Base-by-base conservation (phyloP, 306 rosid species). In the Abrus pulchellus region DNA sequence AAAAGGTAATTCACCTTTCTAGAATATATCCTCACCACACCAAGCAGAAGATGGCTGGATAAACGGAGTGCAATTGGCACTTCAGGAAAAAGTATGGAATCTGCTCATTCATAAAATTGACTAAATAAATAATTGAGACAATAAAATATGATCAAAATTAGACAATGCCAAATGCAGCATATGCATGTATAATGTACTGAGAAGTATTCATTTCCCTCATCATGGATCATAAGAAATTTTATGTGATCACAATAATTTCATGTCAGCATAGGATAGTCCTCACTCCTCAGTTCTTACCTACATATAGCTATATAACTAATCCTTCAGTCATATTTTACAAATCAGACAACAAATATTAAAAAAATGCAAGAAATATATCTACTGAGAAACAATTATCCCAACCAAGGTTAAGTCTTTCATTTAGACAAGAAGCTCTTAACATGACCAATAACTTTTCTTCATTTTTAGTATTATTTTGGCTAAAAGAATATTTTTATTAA, bases 31-130 rank as follows among this genome's bases (percentile, higher is more conserved):
- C 99, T 92, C 85, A 96, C 99, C 75, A 96, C 99, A 77, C 99
- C 99, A 86, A 96, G 98, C 76, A 96, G 90, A 68, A 96, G 99
- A 92, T 96, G 99, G 85, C 99, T 96, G 85, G 99, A 96, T 90
- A 96, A 81, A 62, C 98, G 93, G 63, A 96, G 97, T 75, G 99
- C 99, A 45, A 96, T 96, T 32, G 99, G 99, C 45, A 90, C 94
- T 14, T 96, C 99, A 32, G 99, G 98, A 77, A 89, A 96, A 78
- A 96, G 94, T 79, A 96, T 96, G 45, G 99, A 96, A 93, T 96
- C 99, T 96, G 99, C 77, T 72, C 80, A 73, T 68, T 66, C 84
- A 76, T 60, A 82, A 59, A 80, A 85, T 55, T 55, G 61, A 71
- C 13, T 45, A 68, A 8, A 77, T 80, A 86, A 82, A 68, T 27